Evolutionary conservation across 495 filamentous ascomycete genomes (phyloP), one percentile per base, ranked within the genome.

Genomic region (Rusavskia elegans): DNA sequence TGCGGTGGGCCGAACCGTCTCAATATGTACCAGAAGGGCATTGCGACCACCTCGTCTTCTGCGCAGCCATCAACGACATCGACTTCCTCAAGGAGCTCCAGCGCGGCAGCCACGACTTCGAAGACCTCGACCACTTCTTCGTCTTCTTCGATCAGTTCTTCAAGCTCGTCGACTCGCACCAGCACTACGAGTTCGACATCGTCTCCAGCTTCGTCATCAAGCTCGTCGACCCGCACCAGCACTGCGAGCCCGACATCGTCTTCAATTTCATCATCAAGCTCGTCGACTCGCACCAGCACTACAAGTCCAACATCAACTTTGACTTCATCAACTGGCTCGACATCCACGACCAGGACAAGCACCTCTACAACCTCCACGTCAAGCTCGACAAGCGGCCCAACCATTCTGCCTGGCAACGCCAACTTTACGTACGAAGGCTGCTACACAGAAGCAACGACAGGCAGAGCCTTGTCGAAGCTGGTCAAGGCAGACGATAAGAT

Each of bases 401-500:
- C 50, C 2, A 53, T 62, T 16, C 62, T 62, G 23, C 62, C 56
- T 3, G 57, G 62, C n/a, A 60, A 64, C 42, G 52, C n/a, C 1
- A 55, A 57, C 35, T 63, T 53, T 38, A 41, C 50, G 9, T 64
- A 61, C 45, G 45, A 60, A 1, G 63, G 55, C 6, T 69, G 66
- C 49, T 67, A 63, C 50, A 62, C 59, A 1, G 65, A 68, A 46
- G 50, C 62, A 19, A 55, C 58, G 29, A 52, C 27, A 17, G 55
- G 6, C 38, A 25, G 54, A 17, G 44, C 54, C 17, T 41, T 57
- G 8, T 29, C 54, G 6, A 48, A 38, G 9, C 52, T 53, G 10
- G 44, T 49, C 45, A n/a, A 23, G 21, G 52, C 52, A 11, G 21
- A 32, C n/a, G 45, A 53, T 30, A 39, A 37, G n/a, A 53, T 53